These are phyloP conservation scores for Russula sp. DNA, from an alignment of 768 basidiomycete species.

Conservation along the genomic window DNA sequence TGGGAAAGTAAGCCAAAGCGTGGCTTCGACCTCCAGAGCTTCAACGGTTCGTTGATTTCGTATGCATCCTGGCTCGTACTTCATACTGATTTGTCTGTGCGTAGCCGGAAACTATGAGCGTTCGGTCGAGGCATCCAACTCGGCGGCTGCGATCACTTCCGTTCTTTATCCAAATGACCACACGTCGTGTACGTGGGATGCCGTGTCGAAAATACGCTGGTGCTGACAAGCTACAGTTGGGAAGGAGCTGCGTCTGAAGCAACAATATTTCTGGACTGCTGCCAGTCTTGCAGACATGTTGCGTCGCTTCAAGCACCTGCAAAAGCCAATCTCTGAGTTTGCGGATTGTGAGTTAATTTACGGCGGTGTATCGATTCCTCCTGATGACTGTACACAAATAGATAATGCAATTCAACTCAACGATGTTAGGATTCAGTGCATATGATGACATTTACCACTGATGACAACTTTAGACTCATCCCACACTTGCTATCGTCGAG, in stretches of 20 bases:
- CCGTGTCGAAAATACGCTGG: neutral
- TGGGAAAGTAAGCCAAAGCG: constrained; percentile 87
- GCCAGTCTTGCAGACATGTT: constrained; percentile 87
- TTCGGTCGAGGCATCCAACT: constrained; percentile 84
- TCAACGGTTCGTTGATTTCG: constrained; percentile 63
- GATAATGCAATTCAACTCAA: constrained; percentile 94
- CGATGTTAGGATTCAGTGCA: constrained; percentile 51
- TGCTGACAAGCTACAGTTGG: constrained; percentile 51
- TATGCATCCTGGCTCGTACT: neutral
- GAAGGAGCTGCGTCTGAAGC: constrained; percentile 87
- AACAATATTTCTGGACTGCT: constrained; percentile 95
- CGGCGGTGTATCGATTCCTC: neutral
- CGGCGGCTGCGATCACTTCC: constrained; percentile 89
- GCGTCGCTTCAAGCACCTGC: constrained; percentile 88
- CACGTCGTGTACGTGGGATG: constrained; percentile 43
- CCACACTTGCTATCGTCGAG: constrained; percentile 92
- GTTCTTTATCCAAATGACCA: constrained; percentile 97
- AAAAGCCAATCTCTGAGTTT: constrained; percentile 74
- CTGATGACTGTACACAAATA: constrained; percentile 33
- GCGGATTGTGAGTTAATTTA: constrained; percentile 61
- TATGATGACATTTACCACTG: neutral
- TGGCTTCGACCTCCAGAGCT: constrained; percentile 90
- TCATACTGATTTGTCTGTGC: neutral
- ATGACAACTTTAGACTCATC: constrained; percentile 66
- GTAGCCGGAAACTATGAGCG: constrained; percentile 89